Conservation (phyloP, 225 moss, liverwort and hornwort species). For the Marchantia polymorpha region DNA sequence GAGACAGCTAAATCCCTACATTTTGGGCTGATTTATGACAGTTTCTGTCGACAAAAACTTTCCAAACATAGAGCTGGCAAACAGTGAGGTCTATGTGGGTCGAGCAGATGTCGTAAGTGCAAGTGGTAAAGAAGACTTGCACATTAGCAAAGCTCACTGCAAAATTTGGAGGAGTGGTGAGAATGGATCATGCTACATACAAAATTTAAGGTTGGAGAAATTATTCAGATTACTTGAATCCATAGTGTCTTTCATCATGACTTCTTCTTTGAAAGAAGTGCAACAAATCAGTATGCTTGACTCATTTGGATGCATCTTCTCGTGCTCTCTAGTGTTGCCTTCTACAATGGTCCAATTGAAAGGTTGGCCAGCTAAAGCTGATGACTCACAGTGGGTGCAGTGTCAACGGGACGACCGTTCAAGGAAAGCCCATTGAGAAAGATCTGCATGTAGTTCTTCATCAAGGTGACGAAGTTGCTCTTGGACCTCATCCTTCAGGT, state of each 20-base stretch:
- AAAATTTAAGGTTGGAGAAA: slow-evolving; percentile 34
- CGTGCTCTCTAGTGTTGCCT: background rate
- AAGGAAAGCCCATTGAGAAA: slow-evolving; percentile 35
- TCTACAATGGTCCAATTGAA: background rate
- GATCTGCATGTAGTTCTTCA: slow-evolving; percentile 30
- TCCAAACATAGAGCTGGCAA: slow-evolving; percentile 40
- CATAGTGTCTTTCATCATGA: background rate
- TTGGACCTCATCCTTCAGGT: slow-evolving; percentile 47
- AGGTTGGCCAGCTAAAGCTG: slow-evolving; percentile 1
- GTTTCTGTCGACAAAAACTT: slow-evolving; percentile 44
- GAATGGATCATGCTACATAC: slow-evolving; percentile 29
- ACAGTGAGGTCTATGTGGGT: slow-evolving; percentile 37
- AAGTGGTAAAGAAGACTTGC: slow-evolving; percentile 42
- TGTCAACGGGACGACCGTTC: slow-evolving; percentile 47
- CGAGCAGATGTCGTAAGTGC: slow-evolving; percentile 41
- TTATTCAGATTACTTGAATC: background rate
- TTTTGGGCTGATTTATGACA: slow-evolving; percentile 18
- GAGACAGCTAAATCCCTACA: background rate
- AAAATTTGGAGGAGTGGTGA: slow-evolving; percentile 38
- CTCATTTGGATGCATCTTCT: background rate
- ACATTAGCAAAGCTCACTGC: slow-evolving; percentile 47
- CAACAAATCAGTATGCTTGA: background rate
- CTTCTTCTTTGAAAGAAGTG: background rate
- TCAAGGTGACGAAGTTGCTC: slow-evolving; percentile 47
- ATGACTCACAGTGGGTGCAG: slow-evolving; percentile 24